Percentiles rank a stretch among this genome's conserved stretches.
Evolutionary conservation across 371 early-diverging fungal species (phyloP).

Genomic region (Rhizopus stolonifer): DNA sequence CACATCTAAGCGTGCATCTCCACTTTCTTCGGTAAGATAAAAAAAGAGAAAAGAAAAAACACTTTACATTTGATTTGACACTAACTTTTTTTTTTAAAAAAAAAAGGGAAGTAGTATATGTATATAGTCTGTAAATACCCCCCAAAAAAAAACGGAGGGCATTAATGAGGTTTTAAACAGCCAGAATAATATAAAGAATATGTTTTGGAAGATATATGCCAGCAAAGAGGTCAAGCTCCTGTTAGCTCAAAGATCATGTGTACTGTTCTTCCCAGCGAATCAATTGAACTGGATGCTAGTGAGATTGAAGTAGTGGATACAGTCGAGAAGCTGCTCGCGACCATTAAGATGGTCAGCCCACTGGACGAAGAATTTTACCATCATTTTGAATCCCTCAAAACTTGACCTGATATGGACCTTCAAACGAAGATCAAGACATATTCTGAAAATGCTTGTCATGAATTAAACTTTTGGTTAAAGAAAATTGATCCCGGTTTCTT

Average conservation of each 20-base stretch:
- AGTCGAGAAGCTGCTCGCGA: slow-evolving; percentile 35
- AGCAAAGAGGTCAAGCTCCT: slow-evolving; percentile 12
- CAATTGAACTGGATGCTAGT: slow-evolving; percentile 19
- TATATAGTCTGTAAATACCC: too few relatives aligned
- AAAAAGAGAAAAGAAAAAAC: too few relatives aligned
- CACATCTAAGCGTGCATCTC: too few relatives aligned
- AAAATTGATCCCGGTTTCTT: slow-evolving; percentile 50
- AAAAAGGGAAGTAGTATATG: too few relatives aligned
- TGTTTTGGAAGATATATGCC: slow-evolving; percentile 28
- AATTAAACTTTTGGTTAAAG: slow-evolving; percentile 59
- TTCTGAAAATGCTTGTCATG: slow-evolving; percentile 46
- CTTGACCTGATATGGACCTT: slow-evolving; percentile 21
- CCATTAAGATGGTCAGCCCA: slow-evolving; percentile 12
- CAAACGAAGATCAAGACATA: slow-evolving; percentile 28
- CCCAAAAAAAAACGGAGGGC: too few relatives aligned
- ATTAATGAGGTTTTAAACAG: too few relatives aligned
- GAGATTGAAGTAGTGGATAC: slow-evolving; percentile 44
- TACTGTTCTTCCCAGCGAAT: slow-evolving; percentile 5
- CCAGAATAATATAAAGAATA: not conserved
- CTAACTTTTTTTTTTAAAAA: too few relatives aligned
- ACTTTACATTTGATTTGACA: too few relatives aligned
- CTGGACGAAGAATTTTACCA: not conserved
- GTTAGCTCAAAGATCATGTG: slow-evolving; percentile 29
- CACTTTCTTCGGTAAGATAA: too few relatives aligned
- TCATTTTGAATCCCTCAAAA: slow-evolving; percentile 24